Evolutionary conservation across 371 early-diverging fungal species (phyloP).

Genomic region (Mucor racemosus): DNA sequence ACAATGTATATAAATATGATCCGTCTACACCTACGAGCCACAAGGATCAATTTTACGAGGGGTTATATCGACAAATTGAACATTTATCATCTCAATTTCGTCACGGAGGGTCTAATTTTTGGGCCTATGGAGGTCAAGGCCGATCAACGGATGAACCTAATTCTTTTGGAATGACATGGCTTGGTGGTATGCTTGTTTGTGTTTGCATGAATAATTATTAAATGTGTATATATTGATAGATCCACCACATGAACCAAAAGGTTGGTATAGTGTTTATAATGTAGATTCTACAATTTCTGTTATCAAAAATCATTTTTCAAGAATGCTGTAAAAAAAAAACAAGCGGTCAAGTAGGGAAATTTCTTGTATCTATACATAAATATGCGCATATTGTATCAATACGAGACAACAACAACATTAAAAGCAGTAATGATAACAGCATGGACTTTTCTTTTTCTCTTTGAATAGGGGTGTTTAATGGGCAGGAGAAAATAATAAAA

Average conservation of each 20-base stretch:
- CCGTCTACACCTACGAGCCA: constrained; percentile 50
- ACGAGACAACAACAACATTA: constrained; percentile 13
- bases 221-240: constrained; percentile 17
- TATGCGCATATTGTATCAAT: neutral
- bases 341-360: too few relatives aligned
- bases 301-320: constrained; percentile 24
- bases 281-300: constrained; percentile 36
- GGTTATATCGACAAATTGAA: constrained; percentile 41
- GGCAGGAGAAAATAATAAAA: constrained; percentile 2
- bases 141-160: constrained; percentile 43
- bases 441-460: too few relatives aligned
- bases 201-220: neutral
- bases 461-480: constrained; percentile 2
- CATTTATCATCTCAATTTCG: constrained; percentile 25
- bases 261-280: constrained; percentile 55
- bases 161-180: constrained; percentile 41
- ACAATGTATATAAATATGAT: constrained; percentile 42
- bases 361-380: neutral
- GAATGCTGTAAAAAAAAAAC: neutral
- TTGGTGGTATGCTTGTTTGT: constrained; percentile 36
- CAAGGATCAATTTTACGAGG: constrained; percentile 51
- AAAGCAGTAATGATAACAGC: constrained; percentile 13
- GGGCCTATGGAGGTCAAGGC: constrained; percentile 54
- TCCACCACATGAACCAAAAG: constrained; percentile 52
- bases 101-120: constrained; percentile 42